Evolutionary conservation across 805 yeast species (phyloP).

Genomic region (Barnettozyma sucrosica): DNA sequence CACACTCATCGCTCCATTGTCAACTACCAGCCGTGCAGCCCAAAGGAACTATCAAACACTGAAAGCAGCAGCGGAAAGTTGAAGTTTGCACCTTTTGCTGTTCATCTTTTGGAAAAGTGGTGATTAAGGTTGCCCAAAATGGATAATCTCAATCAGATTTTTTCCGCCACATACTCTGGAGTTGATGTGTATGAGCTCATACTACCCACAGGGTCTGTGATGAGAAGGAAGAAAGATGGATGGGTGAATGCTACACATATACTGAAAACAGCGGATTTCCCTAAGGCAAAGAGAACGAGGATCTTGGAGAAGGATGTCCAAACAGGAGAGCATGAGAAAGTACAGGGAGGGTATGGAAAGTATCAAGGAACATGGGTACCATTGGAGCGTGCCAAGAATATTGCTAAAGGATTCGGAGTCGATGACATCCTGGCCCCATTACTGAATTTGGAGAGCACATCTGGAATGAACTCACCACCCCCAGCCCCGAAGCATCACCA

Average conservation of each 20-base stretch:
- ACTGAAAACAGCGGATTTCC: conserved; percentile 86
- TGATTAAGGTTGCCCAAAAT: not conserved
- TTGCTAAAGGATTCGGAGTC: conserved; percentile 64
- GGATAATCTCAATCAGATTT: conserved; percentile 35
- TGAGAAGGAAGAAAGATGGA: conserved; percentile 71
- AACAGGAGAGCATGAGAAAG: conserved; percentile 81
- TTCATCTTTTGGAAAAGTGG: not conserved
- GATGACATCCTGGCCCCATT: conserved; percentile 56
- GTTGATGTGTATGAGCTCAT: conserved; percentile 79
- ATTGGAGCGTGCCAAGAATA: conserved; percentile 59
- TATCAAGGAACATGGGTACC: conserved; percentile 99
- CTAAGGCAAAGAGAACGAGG: conserved; percentile 90
- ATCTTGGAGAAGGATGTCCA: conserved; percentile 93
- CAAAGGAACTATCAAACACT: not conserved
- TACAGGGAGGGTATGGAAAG: conserved; percentile 96
- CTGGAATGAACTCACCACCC: conserved; percentile 49
- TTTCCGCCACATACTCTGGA: conserved; percentile 74
- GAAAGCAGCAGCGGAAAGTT: not conserved
- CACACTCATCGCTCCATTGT: not conserved
- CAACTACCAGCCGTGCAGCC: not conserved
- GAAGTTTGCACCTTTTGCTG: not conserved
- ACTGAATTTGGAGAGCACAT: conserved; percentile 50
- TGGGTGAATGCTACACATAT: conserved; percentile 96
- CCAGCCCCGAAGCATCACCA: conserved; percentile 64
- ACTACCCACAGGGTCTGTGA: conserved; percentile 63